Percentiles rank a stretch among this genome's conserved stretches.
Conservation (phyloP, 2,329 filamentous ascomycete genomes). For the Aspergillus ibericus region DNA sequence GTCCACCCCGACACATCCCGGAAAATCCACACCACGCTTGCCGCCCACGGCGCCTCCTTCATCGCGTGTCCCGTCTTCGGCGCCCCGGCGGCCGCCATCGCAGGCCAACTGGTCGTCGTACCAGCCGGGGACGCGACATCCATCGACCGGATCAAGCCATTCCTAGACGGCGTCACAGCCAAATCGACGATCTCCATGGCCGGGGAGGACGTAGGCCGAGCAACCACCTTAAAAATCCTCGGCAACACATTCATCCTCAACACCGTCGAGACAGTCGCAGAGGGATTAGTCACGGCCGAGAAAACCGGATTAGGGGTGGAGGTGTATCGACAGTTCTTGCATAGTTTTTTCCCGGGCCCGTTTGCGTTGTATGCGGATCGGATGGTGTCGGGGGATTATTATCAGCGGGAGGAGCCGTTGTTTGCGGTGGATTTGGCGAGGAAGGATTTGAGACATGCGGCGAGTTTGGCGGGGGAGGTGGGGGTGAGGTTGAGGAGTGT, state of each 20-base stretch:
- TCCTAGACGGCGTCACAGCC: slow-evolving; percentile 70
- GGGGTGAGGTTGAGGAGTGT: slow-evolving; percentile 65
- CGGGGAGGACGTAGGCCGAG: slow-evolving; percentile 67
- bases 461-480: slow-evolving; percentile 61
- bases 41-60: slow-evolving; percentile 66
- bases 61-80: slow-evolving; percentile 65
- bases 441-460: slow-evolving; percentile 78
- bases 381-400: slow-evolving; percentile 75
- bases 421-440: slow-evolving; percentile 79
- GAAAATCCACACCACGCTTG: slow-evolving; percentile 58
- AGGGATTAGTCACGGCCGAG: slow-evolving; percentile 76
- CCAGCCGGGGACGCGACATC: slow-evolving; percentile 64
- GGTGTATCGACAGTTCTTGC: slow-evolving; percentile 69
- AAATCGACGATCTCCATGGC: slow-evolving; percentile 69
- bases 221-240: slow-evolving; percentile 74
- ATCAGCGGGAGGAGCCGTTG: slow-evolving; percentile 71
- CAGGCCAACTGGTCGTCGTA: slow-evolving; percentile 70
- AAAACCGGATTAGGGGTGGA: slow-evolving; percentile 73
- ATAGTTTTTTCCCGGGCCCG: slow-evolving; percentile 71
- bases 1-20: slow-evolving; percentile 81
- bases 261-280: slow-evolving; percentile 76
- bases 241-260: slow-evolving; percentile 85
- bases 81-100: slow-evolving; percentile 50
- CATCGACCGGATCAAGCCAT: slow-evolving; percentile 67
- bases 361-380: slow-evolving; percentile 73